A percentile compares a stretch with the other conserved stretches of the same genome.
phyloP scores from a whole-genome alignment of 768 basidiomycete species.

The Symmetrospora coprosmae region DNA sequence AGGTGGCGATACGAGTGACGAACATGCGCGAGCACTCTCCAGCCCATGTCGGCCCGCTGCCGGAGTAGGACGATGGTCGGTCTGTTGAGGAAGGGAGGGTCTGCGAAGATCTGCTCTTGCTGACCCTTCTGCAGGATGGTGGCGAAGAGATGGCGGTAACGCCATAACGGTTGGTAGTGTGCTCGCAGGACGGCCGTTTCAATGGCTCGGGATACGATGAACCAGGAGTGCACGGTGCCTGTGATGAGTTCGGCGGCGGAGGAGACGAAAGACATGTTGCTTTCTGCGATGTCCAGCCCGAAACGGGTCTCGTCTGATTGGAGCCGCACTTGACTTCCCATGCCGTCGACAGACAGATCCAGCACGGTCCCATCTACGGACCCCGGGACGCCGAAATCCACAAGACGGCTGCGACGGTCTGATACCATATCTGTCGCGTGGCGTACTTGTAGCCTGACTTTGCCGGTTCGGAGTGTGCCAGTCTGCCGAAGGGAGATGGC shows the following conservation, averaged over 20 bases:
- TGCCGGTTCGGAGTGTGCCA: background rate
- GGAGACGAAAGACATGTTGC: slow-evolving; percentile 26
- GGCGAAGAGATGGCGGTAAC: slow-evolving; percentile 13
- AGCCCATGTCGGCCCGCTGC: slow-evolving; percentile 54
- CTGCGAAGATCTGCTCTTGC: slow-evolving; percentile 33
- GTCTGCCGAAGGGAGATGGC: too few species aligned
- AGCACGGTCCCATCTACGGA: slow-evolving; percentile 6
- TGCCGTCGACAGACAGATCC: slow-evolving; percentile 6
- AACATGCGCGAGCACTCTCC: slow-evolving; percentile 65
- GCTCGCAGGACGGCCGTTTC: background rate
- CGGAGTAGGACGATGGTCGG: slow-evolving; percentile 55
- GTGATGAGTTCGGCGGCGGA: slow-evolving; percentile 30
- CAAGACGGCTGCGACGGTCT: background rate
- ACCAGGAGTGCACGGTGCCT: slow-evolving; percentile 28
- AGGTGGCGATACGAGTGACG: slow-evolving; percentile 50
- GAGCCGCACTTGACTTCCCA: background rate
- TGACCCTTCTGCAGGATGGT: slow-evolving; percentile 17
- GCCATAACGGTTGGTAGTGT: background rate
- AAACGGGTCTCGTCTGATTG: background rate
- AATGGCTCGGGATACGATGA: slow-evolving; percentile 14
- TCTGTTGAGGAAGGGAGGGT: slow-evolving; percentile 68
- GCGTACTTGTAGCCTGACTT: slow-evolving; percentile 13
- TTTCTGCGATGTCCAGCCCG: slow-evolving; percentile 10
- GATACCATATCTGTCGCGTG: background rate
- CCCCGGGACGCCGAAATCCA: slow-evolving; percentile 5